These are phyloP conservation scores for Medakamo hakoo DNA, from an alignment of 139 green algal species.

Conservation along the genomic window DNA sequence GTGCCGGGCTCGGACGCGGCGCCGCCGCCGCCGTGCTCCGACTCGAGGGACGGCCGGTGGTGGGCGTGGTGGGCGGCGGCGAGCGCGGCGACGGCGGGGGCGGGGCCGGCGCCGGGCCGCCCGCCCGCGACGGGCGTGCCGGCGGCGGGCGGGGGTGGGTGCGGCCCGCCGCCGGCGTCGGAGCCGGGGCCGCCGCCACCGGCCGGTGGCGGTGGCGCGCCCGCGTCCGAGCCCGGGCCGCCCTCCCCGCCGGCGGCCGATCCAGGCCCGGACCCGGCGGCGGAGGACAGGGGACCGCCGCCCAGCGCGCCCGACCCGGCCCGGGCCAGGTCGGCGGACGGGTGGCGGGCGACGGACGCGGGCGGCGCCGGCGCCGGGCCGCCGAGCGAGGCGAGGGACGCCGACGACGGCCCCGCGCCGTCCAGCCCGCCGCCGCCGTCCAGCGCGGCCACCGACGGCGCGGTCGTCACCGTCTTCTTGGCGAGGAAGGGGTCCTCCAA, in stretches of 20 bases:
- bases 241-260: too few relatives aligned
- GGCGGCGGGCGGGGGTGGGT: too few relatives aligned
- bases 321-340: too few relatives aligned
- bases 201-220: too few relatives aligned
- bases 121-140: neutral
- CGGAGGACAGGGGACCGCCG: too few relatives aligned
- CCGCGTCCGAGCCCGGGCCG: too few relatives aligned
- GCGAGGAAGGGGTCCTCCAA: conserved; percentile 67
- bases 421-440: too few relatives aligned
- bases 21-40: conserved; percentile 1
- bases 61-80: neutral
- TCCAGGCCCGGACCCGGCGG: too few relatives aligned
- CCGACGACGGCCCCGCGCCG: neutral
- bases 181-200: conserved; percentile 1
- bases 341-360: conserved; percentile 1
- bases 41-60: neutral
- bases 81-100: conserved; percentile 3
- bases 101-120: neutral
- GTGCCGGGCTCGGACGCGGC: neutral
- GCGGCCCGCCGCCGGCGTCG: neutral
- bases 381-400: neutral
- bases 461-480: neutral
- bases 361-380: neutral
- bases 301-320: too few relatives aligned
- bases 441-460: too few relatives aligned